Evolutionary conservation across 495 filamentous ascomycete genomes (phyloP).

Genomic region (Terfezia claveryi): DNA sequence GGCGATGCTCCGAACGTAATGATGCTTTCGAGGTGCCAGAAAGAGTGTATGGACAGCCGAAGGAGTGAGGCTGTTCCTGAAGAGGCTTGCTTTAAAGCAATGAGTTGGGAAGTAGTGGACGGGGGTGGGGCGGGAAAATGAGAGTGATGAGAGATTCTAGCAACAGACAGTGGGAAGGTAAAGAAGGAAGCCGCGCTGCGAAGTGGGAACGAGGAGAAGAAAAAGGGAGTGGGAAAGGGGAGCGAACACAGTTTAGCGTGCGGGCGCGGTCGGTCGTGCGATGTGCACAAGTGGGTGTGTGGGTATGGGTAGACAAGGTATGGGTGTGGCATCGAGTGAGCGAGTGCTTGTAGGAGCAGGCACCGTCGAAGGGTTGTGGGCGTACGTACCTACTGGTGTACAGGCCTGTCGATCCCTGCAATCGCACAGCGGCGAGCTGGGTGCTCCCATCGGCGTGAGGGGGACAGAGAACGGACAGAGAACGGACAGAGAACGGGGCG

Average conservation of each 20-base stretch:
- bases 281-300: not conserved
- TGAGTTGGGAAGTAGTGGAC: conserved; percentile 7
- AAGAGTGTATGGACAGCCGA: conserved; percentile 19
- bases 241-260: not conserved
- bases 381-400: too few relatives aligned
- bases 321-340: too few relatives aligned
- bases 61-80: conserved; percentile 22
- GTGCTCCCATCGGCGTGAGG: too few relatives aligned
- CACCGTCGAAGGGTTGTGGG: too few relatives aligned
- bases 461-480: too few relatives aligned
- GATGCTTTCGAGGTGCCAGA: conserved; percentile 1
- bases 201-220: conserved; percentile 14
- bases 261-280: conserved; percentile 10
- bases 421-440: too few relatives aligned
- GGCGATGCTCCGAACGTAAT: not conserved
- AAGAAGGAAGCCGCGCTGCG: conserved; percentile 6
- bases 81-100: conserved; percentile 21
- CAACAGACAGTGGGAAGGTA: conserved; percentile 11
- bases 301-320: too few relatives aligned
- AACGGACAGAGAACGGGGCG: too few relatives aligned
- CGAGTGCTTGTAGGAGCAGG: too few relatives aligned
- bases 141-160: conserved; percentile 13
- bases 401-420: too few relatives aligned
- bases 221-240: conserved; percentile 18
- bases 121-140: conserved; percentile 10